Evolutionary conservation across 1,284 basidiomycete species (phyloP).

Genomic region (Amylostereum areolatum): DNA sequence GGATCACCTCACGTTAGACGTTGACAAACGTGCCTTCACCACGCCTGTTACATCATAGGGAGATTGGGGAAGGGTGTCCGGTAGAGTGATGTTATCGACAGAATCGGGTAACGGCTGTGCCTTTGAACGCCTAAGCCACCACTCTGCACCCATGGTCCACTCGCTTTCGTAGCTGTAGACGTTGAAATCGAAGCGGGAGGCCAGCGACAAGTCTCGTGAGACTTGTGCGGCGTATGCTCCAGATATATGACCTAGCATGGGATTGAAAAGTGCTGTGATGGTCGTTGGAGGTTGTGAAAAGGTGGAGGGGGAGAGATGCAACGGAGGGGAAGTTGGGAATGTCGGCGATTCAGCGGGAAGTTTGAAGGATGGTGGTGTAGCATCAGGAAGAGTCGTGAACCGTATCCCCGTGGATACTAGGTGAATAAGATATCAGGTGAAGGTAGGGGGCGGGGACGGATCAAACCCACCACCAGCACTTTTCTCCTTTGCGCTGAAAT

Average conservation of each 20-base stretch:
- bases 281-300: conserved; percentile 81
- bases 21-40: conserved; percentile 84
- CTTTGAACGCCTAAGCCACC: conserved; percentile 71
- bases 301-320: conserved; percentile 19
- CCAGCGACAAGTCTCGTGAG: conserved; percentile 81
- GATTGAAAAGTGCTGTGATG: conserved; percentile 92
- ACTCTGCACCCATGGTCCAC: conserved; percentile 91
- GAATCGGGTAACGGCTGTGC: conserved; percentile 10
- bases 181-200: conserved; percentile 94
- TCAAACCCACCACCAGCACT: conserved; percentile 78
- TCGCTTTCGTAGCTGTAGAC: conserved; percentile 96
- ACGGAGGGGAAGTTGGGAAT: conserved; percentile 22
- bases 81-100: conserved; percentile 10
- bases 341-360: conserved; percentile 32
- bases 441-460: background rate
- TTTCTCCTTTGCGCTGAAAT: conserved; percentile 88
- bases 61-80: conserved; percentile 12
- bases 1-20: conserved; percentile 63
- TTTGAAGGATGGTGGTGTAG: conserved; percentile 59
- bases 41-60: conserved; percentile 66
- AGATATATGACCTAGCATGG: conserved; percentile 93
- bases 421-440: conserved; percentile 6
- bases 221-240: conserved; percentile 88
- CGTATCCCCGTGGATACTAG: conserved; percentile 89
- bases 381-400: conserved; percentile 85